These are phyloP conservation scores for Boletus reticuloceps DNA, from an alignment of 768 basidiomycete genomes.

Conservation along the genomic window DNA sequence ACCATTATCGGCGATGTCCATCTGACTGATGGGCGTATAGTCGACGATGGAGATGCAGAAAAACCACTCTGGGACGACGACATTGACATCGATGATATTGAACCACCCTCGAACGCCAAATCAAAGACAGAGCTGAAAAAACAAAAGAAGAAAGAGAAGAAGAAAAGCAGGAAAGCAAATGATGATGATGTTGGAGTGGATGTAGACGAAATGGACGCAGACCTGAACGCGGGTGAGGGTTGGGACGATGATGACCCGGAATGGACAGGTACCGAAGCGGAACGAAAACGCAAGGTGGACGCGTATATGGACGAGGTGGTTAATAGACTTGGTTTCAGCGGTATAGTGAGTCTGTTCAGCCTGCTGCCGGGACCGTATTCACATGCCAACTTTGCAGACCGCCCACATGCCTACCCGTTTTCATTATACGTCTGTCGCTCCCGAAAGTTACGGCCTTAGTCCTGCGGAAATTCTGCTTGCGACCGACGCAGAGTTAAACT, in stretches of 20 bases:
- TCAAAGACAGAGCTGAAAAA: slow-evolving; percentile 23
- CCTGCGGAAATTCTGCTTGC: slow-evolving; percentile 89
- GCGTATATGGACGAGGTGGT: slow-evolving; percentile 92
- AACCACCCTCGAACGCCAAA: slow-evolving; percentile 33
- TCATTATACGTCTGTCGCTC: slow-evolving; percentile 74
- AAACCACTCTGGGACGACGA: slow-evolving; percentile 95
- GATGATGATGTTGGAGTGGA: slow-evolving; percentile 47
- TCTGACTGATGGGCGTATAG: slow-evolving; percentile 5
- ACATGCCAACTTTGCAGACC: slow-evolving; percentile 49
- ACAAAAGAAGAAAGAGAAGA: slow-evolving; percentile 54
- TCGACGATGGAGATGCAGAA: slow-evolving; percentile 40
- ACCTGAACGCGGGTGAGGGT: slow-evolving; percentile 48
- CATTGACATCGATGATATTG: slow-evolving; percentile 73
- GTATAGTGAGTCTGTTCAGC: slow-evolving; percentile 60
- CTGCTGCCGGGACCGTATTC: background rate
- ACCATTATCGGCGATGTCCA: background rate
- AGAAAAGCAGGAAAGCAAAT: slow-evolving; percentile 31
- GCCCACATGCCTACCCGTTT: slow-evolving; percentile 91
- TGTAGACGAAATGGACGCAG: slow-evolving; percentile 52
- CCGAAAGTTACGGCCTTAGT: slow-evolving; percentile 65
- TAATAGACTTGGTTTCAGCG: slow-evolving; percentile 85
- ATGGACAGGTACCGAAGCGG: slow-evolving; percentile 89
- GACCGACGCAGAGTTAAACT: slow-evolving; percentile 89
- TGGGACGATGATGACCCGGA: slow-evolving; percentile 51
- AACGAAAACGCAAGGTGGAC: slow-evolving; percentile 78